phyloP scores from a whole-genome alignment of 495 filamentous ascomycete genomes.

The Choiromyces venosus region DNA sequence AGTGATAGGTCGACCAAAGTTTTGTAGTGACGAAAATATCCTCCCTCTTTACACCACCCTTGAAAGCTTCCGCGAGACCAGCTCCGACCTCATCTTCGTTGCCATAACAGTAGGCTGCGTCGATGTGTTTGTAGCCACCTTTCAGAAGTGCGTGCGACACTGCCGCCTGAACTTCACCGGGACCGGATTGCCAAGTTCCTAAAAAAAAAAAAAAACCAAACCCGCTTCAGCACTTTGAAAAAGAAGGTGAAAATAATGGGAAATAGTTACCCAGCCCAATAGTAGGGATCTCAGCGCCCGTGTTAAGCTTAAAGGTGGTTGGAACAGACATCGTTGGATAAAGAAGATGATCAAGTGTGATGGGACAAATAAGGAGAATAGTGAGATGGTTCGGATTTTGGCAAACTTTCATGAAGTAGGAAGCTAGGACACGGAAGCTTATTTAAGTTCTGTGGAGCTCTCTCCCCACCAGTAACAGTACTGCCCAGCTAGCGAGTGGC shows the following conservation, averaged over 20 bases:
- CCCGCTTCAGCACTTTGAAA: neutral
- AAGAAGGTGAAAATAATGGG: neutral
- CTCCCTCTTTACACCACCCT: constrained; percentile 63
- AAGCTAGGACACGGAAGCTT: constrained; percentile 10
- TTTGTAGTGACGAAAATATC: constrained; percentile 81
- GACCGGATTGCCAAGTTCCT: constrained; percentile 67
- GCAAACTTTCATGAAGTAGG: neutral
- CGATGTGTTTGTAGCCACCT: constrained; percentile 46
- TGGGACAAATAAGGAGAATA: neutral
- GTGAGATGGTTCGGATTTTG: neutral
- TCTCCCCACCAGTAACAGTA: neutral
- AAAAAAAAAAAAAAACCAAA: neutral
- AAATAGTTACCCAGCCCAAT: constrained; percentile 59
- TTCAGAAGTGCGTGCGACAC: constrained; percentile 67
- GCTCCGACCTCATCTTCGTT: constrained; percentile 35
- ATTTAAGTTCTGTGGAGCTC: constrained; percentile 14
- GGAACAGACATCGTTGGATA: constrained; percentile 27
- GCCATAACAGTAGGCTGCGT: constrained; percentile 33
- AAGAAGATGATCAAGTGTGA: neutral
- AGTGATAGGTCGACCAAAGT: constrained; percentile 74
- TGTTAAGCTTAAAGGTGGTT: constrained; percentile 66
- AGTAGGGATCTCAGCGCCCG: constrained; percentile 70
- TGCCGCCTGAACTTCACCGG: constrained; percentile 60
- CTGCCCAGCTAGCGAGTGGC: too few relatives aligned
- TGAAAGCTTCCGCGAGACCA: constrained; percentile 53